phyloP scores from a whole-genome alignment of 176 grass and related monocot genomes.

The Miscanthus lutarioriparius region DNA sequence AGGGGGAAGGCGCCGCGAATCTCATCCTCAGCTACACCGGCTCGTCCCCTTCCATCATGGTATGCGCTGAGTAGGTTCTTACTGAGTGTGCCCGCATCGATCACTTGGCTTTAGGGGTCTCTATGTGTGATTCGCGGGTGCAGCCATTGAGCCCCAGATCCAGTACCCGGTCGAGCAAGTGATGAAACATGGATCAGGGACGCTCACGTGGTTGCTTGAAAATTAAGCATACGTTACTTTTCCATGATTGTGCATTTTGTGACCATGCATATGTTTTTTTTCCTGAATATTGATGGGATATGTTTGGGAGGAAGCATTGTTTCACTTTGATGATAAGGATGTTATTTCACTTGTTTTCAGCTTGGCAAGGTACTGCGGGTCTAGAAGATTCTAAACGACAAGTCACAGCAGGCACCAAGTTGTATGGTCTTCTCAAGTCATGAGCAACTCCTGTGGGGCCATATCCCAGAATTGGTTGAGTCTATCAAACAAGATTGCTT shows the following conservation, averaged over 20 bases:
- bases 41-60: constrained; percentile 63
- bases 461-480: constrained; percentile 56
- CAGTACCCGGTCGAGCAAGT: not conserved
- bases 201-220: not conserved
- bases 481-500: constrained; percentile 63
- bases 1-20: constrained; percentile 90
- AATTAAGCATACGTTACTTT: not conserved
- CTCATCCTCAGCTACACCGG: constrained; percentile 79
- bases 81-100: not conserved
- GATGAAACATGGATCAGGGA: not conserved
- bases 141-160: not conserved
- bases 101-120: not conserved
- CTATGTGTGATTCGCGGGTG: not conserved
- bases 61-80: constrained; percentile 30
- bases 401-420: constrained; percentile 34
- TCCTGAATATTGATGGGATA: not conserved
- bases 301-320: not conserved
- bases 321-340: not conserved
- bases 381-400: constrained; percentile 62
- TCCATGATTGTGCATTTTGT: not conserved
- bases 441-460: constrained; percentile 72
- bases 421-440: constrained; percentile 61
- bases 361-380: constrained; percentile 82
- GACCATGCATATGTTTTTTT: not conserved
- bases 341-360: constrained; percentile 35